Conservation (phyloP, 495 filamentous ascomycete genomes). For the Chlorociboria aeruginascens region DNA sequence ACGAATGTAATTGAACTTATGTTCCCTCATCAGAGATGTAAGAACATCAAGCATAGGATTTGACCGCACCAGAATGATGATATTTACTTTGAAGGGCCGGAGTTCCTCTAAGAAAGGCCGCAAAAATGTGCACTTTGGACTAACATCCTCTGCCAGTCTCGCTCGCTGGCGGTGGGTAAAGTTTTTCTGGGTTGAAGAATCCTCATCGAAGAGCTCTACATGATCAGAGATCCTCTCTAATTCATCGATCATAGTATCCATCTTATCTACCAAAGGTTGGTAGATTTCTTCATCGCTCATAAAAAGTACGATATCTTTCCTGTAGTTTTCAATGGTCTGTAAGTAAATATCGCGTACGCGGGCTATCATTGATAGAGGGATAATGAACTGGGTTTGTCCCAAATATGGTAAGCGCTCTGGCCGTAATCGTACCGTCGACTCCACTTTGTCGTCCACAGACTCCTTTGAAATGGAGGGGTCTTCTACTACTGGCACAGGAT, state of each 20-base stretch:
- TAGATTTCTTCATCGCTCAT: conserved; percentile 5
- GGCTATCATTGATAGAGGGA: conserved; percentile 14
- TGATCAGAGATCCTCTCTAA: conserved; percentile 14
- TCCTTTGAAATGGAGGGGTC: not conserved
- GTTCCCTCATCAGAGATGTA: conserved; percentile 3
- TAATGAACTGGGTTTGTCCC: conserved; percentile 3
- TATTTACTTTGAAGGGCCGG: conserved; percentile 1
- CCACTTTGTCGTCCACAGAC: too few relatives aligned
- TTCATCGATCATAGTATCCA: conserved; percentile 15
- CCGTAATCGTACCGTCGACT: too few relatives aligned
- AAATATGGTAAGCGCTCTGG: not conserved
- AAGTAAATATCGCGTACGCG: conserved; percentile 13
- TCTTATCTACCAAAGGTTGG: conserved; percentile 3
- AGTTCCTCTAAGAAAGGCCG: conserved; percentile 8
- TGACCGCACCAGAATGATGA: conserved; percentile 13
- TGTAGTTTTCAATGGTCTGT: conserved; percentile 2
- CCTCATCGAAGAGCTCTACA: conserved; percentile 7
- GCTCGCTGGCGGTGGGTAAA: conserved; percentile 3
- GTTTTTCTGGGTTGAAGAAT: conserved; percentile 8
- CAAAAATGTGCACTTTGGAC: conserved; percentile 20
- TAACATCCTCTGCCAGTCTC: conserved; percentile 16
- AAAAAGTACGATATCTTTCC: conserved; percentile 5
- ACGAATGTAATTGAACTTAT: conserved; percentile 7
- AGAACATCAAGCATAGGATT: conserved; percentile 20
- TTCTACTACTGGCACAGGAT: not conserved